phyloP scores from a whole-genome alignment of 2,329 filamentous ascomycete species.

The Cladophialophora immunda region DNA sequence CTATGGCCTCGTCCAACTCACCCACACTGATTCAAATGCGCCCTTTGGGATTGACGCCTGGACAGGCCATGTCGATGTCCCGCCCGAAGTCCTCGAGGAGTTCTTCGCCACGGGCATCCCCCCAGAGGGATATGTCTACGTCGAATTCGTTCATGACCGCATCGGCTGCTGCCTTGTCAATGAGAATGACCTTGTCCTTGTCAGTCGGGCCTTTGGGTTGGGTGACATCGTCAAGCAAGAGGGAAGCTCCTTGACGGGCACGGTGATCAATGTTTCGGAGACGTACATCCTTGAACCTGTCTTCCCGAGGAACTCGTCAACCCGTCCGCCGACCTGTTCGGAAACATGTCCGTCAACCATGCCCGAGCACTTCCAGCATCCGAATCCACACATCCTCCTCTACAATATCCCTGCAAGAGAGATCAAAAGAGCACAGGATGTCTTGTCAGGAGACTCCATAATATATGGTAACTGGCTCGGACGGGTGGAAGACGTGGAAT shows the following conservation, averaged over 20 bases:
- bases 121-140: constrained; percentile 60
- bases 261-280: constrained; percentile 59
- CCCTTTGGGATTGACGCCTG: constrained; percentile 45
- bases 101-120: constrained; percentile 45
- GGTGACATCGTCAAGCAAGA: constrained; percentile 65
- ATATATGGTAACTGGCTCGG: constrained; percentile 67
- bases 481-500: constrained; percentile 58
- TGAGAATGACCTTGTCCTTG: constrained; percentile 57
- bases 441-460: constrained; percentile 61
- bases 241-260: constrained; percentile 61
- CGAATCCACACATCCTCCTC: constrained; percentile 44
- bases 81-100: constrained; percentile 43
- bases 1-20: constrained; percentile 56
- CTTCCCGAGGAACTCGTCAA: constrained; percentile 30
- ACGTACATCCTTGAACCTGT: constrained; percentile 55
- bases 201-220: constrained; percentile 63
- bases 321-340: constrained; percentile 23
- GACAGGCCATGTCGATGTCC: constrained; percentile 44
- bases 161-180: constrained; percentile 53
- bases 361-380: constrained; percentile 36
- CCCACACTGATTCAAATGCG: constrained; percentile 38
- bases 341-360: constrained; percentile 23
- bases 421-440: constrained; percentile 55
- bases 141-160: constrained; percentile 50
- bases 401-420: constrained; percentile 56